Percentiles rank a stretch among this genome's conserved stretches.
These are phyloP conservation scores for Escovopsis weberi DNA, from an alignment of 2,329 filamentous ascomycete genomes.

Conservation along the genomic window DNA sequence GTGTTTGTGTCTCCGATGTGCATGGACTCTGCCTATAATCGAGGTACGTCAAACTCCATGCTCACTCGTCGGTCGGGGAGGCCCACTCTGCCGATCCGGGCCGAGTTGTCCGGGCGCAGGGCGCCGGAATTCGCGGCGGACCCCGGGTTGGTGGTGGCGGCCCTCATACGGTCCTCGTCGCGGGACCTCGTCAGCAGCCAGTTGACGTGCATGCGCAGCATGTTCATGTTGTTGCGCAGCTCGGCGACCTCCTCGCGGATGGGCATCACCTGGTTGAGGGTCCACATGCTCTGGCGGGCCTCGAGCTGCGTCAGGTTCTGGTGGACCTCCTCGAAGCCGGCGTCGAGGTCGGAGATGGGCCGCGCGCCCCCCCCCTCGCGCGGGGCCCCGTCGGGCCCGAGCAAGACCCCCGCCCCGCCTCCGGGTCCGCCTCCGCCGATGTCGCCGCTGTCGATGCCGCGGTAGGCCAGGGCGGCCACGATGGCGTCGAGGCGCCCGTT, in stretches of 20 bases:
- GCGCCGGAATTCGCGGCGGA: conserved; percentile 12
- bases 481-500: conserved; percentile 20
- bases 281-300: conserved; percentile 44
- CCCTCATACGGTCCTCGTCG: conserved; percentile 29
- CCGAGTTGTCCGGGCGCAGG: conserved; percentile 18
- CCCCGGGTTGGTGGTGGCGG: conserved; percentile 15
- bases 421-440: too few relatives aligned
- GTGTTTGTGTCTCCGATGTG: too few relatives aligned
- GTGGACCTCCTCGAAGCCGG: conserved; percentile 39
- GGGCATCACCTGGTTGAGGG: conserved; percentile 46
- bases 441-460: too few relatives aligned
- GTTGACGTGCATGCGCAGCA: conserved; percentile 44
- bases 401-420: too few relatives aligned
- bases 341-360: conserved; percentile 28
- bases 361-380: conserved; percentile 28
- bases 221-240: conserved; percentile 40
- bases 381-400: not conserved
- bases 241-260: conserved; percentile 50
- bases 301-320: conserved; percentile 44
- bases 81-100: conserved; percentile 10
- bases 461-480: conserved; percentile 27
- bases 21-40: conserved; percentile 11
- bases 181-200: conserved; percentile 41
- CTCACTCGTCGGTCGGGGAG: conserved; percentile 21
- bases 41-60: conserved; percentile 23